Conservation (phyloP, 768 basidiomycete genomes). For the Ramaria sp. region DNA sequence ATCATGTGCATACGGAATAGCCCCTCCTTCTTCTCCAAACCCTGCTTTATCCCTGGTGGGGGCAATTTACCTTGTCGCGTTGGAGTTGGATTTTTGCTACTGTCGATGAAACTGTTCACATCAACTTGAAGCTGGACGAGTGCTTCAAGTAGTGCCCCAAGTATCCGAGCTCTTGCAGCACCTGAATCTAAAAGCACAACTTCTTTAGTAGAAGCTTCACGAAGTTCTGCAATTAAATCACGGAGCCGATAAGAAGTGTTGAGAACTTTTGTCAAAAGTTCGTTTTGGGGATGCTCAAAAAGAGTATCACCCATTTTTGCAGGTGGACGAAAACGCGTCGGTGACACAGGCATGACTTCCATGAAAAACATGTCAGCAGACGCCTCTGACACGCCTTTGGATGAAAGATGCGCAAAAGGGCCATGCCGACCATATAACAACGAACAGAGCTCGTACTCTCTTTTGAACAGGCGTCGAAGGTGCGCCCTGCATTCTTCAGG, state of each 20-base stretch:
- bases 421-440: slow-evolving; percentile 92
- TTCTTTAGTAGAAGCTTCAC: slow-evolving; percentile 47
- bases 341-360: slow-evolving; percentile 83
- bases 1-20: slow-evolving; percentile 99
- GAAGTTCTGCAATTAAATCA: slow-evolving; percentile 60
- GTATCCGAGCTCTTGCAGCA: slow-evolving; percentile 38
- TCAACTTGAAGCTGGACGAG: slow-evolving; percentile 87
- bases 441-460: slow-evolving; percentile 72
- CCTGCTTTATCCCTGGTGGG: slow-evolving; percentile 90
- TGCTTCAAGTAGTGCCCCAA: slow-evolving; percentile 63
- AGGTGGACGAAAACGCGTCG: slow-evolving; percentile 93
- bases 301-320: slow-evolving; percentile 83
- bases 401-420: slow-evolving; percentile 52
- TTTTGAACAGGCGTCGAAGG: slow-evolving; percentile 76
- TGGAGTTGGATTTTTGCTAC: slow-evolving; percentile 85
- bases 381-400: slow-evolving; percentile 52
- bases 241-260: slow-evolving; percentile 71
- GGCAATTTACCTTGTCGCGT: slow-evolving; percentile 82
- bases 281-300: slow-evolving; percentile 96
- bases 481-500: slow-evolving; percentile 93
- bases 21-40: slow-evolving; percentile 97
- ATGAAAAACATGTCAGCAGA: slow-evolving; percentile 97
- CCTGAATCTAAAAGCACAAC: slow-evolving; percentile 33
- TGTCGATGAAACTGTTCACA: slow-evolving; percentile 96
- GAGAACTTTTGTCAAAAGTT: slow-evolving; percentile 72